These are phyloP conservation scores for Lophiotrema nucula DNA, from an alignment of 495 filamentous ascomycete species.

Conservation along the genomic window DNA sequence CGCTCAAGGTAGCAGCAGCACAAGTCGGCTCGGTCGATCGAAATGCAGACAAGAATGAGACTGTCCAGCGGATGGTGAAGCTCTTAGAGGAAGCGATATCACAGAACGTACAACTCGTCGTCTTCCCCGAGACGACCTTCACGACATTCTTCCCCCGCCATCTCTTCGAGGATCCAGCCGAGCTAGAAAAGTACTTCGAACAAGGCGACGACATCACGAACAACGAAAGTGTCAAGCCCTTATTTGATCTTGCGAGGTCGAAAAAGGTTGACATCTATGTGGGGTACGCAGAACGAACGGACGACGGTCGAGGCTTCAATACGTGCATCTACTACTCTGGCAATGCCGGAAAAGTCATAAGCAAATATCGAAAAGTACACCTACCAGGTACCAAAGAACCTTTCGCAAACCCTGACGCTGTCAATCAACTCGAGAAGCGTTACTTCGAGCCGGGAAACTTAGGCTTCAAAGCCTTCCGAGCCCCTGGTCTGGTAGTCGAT, in stretches of 20 bases:
- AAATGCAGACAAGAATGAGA: constrained; percentile 31
- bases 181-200: constrained; percentile 48
- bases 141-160: constrained; percentile 53
- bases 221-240: constrained; percentile 41
- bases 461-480: constrained; percentile 50
- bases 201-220: constrained; percentile 40
- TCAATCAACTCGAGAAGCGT: constrained; percentile 52
- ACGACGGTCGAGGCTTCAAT: constrained; percentile 44
- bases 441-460: constrained; percentile 50
- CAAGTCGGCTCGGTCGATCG: constrained; percentile 9
- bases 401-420: constrained; percentile 44
- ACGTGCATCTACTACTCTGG: constrained; percentile 48
- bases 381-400: constrained; percentile 49
- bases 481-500: constrained; percentile 38
- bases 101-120: constrained; percentile 44
- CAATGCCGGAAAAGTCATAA: constrained; percentile 38
- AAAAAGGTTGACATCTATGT: constrained; percentile 47
- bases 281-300: constrained; percentile 45
- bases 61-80: constrained; percentile 44
- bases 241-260: constrained; percentile 45
- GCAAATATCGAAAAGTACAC: constrained; percentile 52
- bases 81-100: constrained; percentile 43
- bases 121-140: constrained; percentile 50
- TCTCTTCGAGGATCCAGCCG: constrained; percentile 38
- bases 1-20: not conserved